Evolutionary conservation across 768 basidiomycete species (phyloP).

Genomic region (Boletus barrowsii): DNA sequence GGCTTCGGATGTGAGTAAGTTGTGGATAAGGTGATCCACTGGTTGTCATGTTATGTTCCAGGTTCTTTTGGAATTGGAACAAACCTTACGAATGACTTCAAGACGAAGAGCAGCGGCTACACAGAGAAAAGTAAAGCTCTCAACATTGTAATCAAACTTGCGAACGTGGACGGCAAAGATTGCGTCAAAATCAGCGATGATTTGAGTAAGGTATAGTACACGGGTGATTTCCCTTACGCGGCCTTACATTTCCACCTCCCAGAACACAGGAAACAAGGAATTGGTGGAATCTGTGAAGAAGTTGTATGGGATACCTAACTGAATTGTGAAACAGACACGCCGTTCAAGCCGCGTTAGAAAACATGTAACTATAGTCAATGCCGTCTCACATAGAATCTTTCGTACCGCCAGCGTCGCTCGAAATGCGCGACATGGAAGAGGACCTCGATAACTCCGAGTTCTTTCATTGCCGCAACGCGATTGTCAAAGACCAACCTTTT

Average conservation of each 20-base stretch:
- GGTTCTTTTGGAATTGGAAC: slow-evolving; percentile 95
- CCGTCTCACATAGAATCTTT: slow-evolving; percentile 8
- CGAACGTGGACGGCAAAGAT: slow-evolving; percentile 63
- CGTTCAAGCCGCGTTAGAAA: neutral
- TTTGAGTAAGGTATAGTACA: slow-evolving; percentile 59
- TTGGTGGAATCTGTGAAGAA: slow-evolving; percentile 59
- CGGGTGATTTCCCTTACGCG: neutral
- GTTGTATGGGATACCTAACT: slow-evolving; percentile 5
- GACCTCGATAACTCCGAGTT: slow-evolving; percentile 4
- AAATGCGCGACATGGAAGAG: neutral
- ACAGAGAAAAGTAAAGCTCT: slow-evolving; percentile 71
- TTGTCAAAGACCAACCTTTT: too few species aligned
- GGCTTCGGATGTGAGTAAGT: slow-evolving; percentile 57
- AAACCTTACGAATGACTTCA: slow-evolving; percentile 87
- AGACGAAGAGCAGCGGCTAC: slow-evolving; percentile 39
- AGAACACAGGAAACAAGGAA: slow-evolving; percentile 69
- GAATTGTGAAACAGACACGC: neutral
- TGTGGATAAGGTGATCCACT: neutral
- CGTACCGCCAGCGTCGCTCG: slow-evolving; percentile 26
- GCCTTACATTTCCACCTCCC: neutral
- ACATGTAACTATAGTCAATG: neutral
- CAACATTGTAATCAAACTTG: slow-evolving; percentile 95
- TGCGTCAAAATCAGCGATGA: slow-evolving; percentile 97
- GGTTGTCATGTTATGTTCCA: slow-evolving; percentile 26
- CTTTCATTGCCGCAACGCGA: neutral